A percentile compares a stretch with the other conserved stretches of the same genome.
Evolutionary conservation across 176 grass and related monocot genomes (phyloP).

Genomic region (Alloteropsis semialata): DNA sequence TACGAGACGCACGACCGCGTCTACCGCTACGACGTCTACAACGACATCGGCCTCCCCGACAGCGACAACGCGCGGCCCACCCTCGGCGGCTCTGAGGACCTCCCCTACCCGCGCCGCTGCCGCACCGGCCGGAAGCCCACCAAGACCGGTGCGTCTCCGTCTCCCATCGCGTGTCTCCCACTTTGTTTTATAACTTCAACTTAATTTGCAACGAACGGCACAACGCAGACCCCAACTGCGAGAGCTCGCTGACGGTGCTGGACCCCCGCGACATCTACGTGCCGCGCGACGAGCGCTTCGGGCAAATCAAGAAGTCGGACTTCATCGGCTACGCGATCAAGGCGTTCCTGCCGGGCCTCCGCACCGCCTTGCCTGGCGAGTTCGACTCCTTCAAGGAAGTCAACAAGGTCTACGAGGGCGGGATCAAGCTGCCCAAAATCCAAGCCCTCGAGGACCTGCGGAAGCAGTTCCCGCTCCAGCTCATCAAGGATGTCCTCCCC

Average conservation of each 20-base stretch:
- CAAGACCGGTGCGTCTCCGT: background rate
- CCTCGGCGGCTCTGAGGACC: background rate
- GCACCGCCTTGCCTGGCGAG: background rate
- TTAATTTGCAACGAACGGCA: too few relatives aligned
- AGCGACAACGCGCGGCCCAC: background rate
- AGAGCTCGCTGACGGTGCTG: background rate
- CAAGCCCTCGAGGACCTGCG: background rate
- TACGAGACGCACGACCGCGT: conserved; percentile 10
- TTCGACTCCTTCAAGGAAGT: conserved; percentile 5
- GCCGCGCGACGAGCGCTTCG: conserved; percentile 19
- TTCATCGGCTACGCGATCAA: background rate
- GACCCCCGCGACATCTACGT: background rate
- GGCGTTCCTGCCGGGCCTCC: background rate
- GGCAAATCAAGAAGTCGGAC: background rate
- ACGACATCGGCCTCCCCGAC: background rate
- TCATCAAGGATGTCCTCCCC: background rate
- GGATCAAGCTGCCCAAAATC: background rate
- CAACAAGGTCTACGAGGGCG: background rate
- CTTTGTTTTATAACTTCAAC: too few relatives aligned
- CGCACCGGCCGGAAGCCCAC: conserved; percentile 3
- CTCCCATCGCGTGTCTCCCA: too few relatives aligned
- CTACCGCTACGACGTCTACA: conserved; percentile 32
- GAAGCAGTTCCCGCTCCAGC: background rate
- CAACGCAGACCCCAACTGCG: background rate
- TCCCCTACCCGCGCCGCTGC: conserved; percentile 2